Evolutionary conservation across 345 rosid genomes (phyloP).

Genomic region (Eucalyptus cloeziana): DNA sequence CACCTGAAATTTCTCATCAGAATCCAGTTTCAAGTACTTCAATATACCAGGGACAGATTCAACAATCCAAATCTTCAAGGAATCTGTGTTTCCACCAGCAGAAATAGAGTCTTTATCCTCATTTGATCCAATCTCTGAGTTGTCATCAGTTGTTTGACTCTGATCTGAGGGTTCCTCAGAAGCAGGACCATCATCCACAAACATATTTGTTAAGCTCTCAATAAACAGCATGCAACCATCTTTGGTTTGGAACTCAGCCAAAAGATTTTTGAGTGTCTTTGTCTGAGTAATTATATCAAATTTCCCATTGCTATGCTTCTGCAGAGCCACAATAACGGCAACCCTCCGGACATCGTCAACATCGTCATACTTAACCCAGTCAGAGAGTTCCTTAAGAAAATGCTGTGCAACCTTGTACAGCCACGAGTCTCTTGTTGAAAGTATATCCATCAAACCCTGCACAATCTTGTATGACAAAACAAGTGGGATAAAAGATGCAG

Average conservation of each 20-base stretch:
- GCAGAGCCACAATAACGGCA: constrained; percentile 69
- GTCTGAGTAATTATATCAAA: constrained; percentile 65
- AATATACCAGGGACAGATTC: constrained; percentile 76
- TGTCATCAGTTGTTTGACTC: constrained; percentile 99
- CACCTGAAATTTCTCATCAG: constrained; percentile 61
- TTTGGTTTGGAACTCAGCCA: constrained; percentile 75
- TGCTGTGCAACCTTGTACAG: constrained; percentile 66
- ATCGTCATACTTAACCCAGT: constrained; percentile 77
- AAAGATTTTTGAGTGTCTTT: constrained; percentile 69
- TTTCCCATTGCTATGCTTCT: constrained; percentile 85
- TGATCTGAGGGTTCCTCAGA: constrained; percentile 93
- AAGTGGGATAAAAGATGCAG: constrained; percentile 56
- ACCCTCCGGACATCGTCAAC: constrained; percentile 79
- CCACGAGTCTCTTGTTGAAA: constrained; percentile 90
- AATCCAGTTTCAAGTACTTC: constrained; percentile 57
- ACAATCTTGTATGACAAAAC: constrained; percentile 67
- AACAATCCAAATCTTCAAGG: constrained; percentile 75
- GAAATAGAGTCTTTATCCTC: constrained; percentile 70
- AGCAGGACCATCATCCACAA: constrained; percentile 67
- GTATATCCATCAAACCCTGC: constrained; percentile 83
- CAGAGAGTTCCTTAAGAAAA: constrained; percentile 59
- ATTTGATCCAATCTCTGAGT: constrained; percentile 71
- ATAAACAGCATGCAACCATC: constrained; percentile 71
- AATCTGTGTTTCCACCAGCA: constrained; percentile 47
- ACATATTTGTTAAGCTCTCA: constrained; percentile 63